A percentile compares a stretch with the other conserved stretches of the same genome.
Conservation (phyloP, 441 rosid genomes). For the Adansonia rubrostipa region DNA sequence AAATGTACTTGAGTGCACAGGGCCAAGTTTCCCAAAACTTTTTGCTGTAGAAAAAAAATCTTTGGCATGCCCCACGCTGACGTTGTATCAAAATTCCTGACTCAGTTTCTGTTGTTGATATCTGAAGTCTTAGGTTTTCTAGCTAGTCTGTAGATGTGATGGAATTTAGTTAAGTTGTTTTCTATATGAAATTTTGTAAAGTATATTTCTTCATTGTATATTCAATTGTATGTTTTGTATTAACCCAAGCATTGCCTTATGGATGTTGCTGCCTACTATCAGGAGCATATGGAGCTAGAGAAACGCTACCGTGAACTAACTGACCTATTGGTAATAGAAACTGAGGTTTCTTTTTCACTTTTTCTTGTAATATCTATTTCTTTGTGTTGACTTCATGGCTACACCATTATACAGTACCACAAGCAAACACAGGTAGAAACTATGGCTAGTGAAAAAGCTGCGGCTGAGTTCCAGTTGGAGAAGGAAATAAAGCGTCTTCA, state of each 20-base stretch:
- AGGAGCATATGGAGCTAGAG: constrained; percentile 99
- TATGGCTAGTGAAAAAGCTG: constrained; percentile 98
- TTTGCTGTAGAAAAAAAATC: constrained; percentile 14
- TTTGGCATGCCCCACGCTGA: not conserved
- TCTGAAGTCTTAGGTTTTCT: not conserved
- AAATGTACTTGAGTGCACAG: not conserved
- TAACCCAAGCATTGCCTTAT: constrained; percentile 34
- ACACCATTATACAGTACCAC: constrained; percentile 63
- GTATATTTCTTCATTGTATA: not conserved
- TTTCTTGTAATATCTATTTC: constrained; percentile 16
- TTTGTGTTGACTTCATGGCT: constrained; percentile 27
- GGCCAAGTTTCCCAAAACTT: not conserved
- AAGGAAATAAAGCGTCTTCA: constrained; percentile 87
- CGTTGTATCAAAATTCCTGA: not conserved
- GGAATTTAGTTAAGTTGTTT: not conserved
- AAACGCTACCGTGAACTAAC: constrained; percentile 98
- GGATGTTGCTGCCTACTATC: constrained; percentile 37
- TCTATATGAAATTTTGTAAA: not conserved
- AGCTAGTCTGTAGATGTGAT: constrained; percentile 8
- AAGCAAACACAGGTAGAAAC: constrained; percentile 99
- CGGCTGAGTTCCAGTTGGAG: constrained; percentile 97
- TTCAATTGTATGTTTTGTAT: not conserved
- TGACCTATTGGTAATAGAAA: constrained; percentile 83
- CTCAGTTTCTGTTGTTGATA: not conserved
- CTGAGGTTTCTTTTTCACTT: constrained; percentile 25